Evolutionary conservation across 2,329 filamentous ascomycete genomes (phyloP).

Genomic region (Fusarium liriodendri): DNA sequence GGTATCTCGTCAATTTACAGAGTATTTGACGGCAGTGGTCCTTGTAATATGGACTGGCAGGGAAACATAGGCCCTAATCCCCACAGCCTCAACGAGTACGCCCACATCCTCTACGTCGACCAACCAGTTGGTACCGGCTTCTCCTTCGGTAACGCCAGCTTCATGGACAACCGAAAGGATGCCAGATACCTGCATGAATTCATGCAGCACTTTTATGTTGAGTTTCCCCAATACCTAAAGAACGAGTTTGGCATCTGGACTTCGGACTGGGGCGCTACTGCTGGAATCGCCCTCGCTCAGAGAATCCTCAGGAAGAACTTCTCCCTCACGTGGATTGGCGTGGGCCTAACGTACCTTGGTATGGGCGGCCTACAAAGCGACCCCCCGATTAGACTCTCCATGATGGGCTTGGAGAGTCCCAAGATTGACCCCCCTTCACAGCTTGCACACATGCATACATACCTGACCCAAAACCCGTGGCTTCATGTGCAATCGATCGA

Average conservation of each 20-base stretch:
- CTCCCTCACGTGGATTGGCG: background rate
- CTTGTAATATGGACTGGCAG: background rate
- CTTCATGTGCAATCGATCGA: background rate
- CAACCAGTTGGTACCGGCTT: conserved; percentile 2
- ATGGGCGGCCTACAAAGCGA: too few species aligned
- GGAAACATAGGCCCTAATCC: background rate
- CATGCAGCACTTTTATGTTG: background rate
- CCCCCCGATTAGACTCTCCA: background rate
- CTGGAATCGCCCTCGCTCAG: background rate
- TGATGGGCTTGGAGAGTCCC: conserved; percentile 19
- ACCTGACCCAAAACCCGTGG: background rate
- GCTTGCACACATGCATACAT: conserved; percentile 4
- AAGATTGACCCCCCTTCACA: conserved; percentile 9
- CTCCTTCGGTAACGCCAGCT: conserved; percentile 5
- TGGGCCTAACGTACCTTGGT: too few species aligned
- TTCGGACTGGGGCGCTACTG: conserved; percentile 3
- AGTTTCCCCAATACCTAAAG: background rate
- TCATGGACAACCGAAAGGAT: background rate
- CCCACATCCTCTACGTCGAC: conserved; percentile 18
- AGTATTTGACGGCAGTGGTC: conserved; percentile 7
- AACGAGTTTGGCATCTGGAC: conserved; percentile 12
- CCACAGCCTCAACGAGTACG: conserved; percentile 8
- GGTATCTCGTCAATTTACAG: background rate
- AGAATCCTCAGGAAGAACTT: background rate
- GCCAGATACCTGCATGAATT: conserved; percentile 1